phyloP scores from a whole-genome alignment of 2,329 filamentous ascomycete genomes.

The Beauveria pseudobassiana region DNA sequence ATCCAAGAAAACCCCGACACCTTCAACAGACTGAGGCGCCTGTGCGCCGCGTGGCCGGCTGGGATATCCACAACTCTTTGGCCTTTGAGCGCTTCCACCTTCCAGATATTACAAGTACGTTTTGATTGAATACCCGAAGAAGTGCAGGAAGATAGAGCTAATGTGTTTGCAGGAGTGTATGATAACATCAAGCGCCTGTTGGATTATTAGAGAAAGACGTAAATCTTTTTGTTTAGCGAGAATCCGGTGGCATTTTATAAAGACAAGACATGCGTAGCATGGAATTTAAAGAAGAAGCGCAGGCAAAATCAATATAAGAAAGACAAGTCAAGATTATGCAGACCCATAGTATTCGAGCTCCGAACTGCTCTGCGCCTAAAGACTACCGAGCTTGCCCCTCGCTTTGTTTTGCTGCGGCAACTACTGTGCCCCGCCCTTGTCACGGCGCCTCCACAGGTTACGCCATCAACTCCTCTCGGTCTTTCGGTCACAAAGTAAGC shows the following conservation, averaged over 20 bases:
- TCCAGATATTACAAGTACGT: constrained; percentile 78
- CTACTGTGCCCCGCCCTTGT: constrained; percentile 7
- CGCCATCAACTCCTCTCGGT: constrained; percentile 7
- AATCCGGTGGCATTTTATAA: not conserved
- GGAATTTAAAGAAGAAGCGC: not conserved
- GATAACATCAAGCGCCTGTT: constrained; percentile 61
- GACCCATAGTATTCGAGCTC: too few relatives aligned
- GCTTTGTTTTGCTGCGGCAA: not conserved
- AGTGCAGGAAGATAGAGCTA: not conserved
- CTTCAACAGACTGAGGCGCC: constrained; percentile 77
- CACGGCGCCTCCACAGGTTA: constrained; percentile 9
- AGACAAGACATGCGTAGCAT: not conserved
- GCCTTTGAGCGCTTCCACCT: constrained; percentile 74
- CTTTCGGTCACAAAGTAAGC: not conserved
- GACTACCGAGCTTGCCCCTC: not conserved
- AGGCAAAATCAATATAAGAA: not conserved
- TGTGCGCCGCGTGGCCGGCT: constrained; percentile 78
- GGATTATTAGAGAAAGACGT: constrained; percentile 46
- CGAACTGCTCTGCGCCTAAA: not conserved
- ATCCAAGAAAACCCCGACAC: constrained; percentile 72
- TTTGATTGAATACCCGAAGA: not conserved
- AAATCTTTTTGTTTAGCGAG: not conserved
- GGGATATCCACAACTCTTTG: constrained; percentile 76
- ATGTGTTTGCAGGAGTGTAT: constrained; percentile 50
- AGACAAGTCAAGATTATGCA: not conserved